phyloP scores from a whole-genome alignment of 2,329 filamentous ascomycete genomes.

The Colletotrichum tropicale region DNA sequence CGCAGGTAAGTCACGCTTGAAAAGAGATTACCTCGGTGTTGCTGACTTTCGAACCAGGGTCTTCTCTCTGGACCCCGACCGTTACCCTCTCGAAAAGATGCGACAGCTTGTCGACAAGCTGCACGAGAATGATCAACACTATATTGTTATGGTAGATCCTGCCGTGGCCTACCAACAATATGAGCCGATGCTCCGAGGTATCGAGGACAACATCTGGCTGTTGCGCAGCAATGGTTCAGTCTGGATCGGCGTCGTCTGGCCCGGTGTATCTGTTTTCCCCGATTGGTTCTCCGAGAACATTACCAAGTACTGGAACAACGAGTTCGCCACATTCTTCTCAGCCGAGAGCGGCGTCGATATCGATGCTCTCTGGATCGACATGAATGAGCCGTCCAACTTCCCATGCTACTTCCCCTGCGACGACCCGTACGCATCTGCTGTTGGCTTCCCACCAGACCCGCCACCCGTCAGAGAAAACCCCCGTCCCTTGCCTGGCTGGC shows the following conservation, averaged over 20 bases:
- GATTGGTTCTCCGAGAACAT: constrained; percentile 77
- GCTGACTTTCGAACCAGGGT: constrained; percentile 37
- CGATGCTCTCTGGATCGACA: constrained; percentile 80
- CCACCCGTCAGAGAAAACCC: constrained; percentile 68
- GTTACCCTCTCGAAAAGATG: constrained; percentile 67
- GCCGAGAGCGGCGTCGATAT: constrained; percentile 71
- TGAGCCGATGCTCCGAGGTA: constrained; percentile 43
- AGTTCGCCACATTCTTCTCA: constrained; percentile 71
- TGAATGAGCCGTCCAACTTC: constrained; percentile 53
- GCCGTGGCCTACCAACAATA: constrained; percentile 58
- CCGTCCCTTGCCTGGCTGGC: constrained; percentile 71
- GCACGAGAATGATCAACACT: constrained; percentile 70
- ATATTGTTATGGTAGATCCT: constrained; percentile 81
- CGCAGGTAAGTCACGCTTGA: not conserved
- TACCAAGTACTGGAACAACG: constrained; percentile 70
- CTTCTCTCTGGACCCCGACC: constrained; percentile 68
- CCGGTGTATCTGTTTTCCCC: constrained; percentile 73
- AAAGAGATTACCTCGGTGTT: not conserved
- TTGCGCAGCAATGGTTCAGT: constrained; percentile 58
- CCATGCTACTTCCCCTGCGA: constrained; percentile 28
- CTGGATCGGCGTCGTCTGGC: constrained; percentile 75
- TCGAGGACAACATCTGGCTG: constrained; percentile 51
- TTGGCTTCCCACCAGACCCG: constrained; percentile 62
- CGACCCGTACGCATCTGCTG: constrained; percentile 42
- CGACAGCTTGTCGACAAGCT: constrained; percentile 70